Evolutionary conservation across 192 early-diverging fungal genomes (phyloP), one percentile per base, ranked within the genome.

Genomic region (Coemansia sp.): DNA sequence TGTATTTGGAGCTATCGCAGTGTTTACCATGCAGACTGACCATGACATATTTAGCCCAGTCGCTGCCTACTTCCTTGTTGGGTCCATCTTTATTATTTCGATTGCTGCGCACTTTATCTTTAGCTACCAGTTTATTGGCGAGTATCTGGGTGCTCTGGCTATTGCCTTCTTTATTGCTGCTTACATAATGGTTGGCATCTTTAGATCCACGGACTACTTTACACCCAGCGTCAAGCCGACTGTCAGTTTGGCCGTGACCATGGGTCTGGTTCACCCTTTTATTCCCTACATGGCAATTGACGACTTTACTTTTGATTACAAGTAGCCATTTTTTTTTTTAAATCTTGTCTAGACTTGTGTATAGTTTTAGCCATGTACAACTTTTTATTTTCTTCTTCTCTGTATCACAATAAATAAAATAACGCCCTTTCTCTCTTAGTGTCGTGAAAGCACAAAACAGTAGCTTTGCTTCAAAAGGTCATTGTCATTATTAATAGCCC

Each of bases 1-100:
- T 13, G 58, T 61, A 5, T 61, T 61, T 61, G 33, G 33, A 8
- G 58, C 58, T n/a, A 33, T 61, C 36, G 34, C 58, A 13, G 33
- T 61, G 58, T 61, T 61, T n/a, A 61, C 58, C n/a, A 61, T 61
- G 58, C 58, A 61, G 34, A 61, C 58, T 1, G n/a, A 61, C 34
- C 34, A 61, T 13, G 58, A 61, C 34, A 61, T 61, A 2, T 38
- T 38, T 18, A 38, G 34, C 8, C 33, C 58, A 15, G 7, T 33
- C 18, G 58, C 58, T 36, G 58, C 18, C 3, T 61, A 61, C 58
- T 61, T 61, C 34, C 33, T 61, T 18, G 34, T 18, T 4, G 58
- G 58, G n/a, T 61, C 29, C 33, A 38, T 61, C 9, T 38, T 61
- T 18, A n/a, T 61, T 16, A 36, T 61, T 33, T 61, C 58, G 6